Conservation (phyloP, 2,329 filamentous ascomycete species). For the Fusarium staphyleae region DNA sequence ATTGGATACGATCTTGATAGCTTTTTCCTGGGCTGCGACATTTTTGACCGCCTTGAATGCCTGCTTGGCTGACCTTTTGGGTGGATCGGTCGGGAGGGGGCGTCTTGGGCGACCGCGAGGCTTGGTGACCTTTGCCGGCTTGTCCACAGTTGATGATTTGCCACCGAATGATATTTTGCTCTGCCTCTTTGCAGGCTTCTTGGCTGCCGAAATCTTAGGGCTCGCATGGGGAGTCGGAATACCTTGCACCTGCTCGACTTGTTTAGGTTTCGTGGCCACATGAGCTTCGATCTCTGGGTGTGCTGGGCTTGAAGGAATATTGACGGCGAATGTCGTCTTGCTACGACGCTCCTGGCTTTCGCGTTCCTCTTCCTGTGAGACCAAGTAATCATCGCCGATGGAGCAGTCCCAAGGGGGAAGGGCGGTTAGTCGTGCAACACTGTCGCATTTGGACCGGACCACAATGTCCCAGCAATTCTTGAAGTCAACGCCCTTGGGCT, state of each 20-base stretch:
- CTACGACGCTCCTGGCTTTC: slow-evolving; percentile 49
- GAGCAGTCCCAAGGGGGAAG: slow-evolving; percentile 65
- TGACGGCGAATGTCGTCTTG: slow-evolving; percentile 47
- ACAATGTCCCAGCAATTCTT: slow-evolving; percentile 94
- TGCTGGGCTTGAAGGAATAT: slow-evolving; percentile 37
- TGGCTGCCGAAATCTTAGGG: slow-evolving; percentile 56
- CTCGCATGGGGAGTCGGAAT: slow-evolving; percentile 67
- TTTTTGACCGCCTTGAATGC: slow-evolving; percentile 38
- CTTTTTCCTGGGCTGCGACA: slow-evolving; percentile 19
- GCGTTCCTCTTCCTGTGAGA: slow-evolving; percentile 55
- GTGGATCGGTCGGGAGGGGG: slow-evolving; percentile 47
- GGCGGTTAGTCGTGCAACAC: slow-evolving; percentile 77
- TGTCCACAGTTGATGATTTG: slow-evolving; percentile 25
- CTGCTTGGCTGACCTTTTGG: slow-evolving; percentile 53
- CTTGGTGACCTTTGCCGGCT: slow-evolving; percentile 38
- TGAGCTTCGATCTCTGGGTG: slow-evolving; percentile 30
- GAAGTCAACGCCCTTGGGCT: slow-evolving; percentile 82
- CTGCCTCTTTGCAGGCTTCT: slow-evolving; percentile 55
- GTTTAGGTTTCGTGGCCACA: slow-evolving; percentile 48
- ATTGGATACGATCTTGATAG: slow-evolving; percentile 25
- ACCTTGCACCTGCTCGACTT: slow-evolving; percentile 53
- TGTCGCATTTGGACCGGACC: slow-evolving; percentile 85
- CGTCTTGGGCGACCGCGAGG: slow-evolving; percentile 47
- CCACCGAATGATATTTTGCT: slow-evolving; percentile 57
- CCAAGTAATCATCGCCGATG: slow-evolving; percentile 58